A percentile compares a stretch with the other conserved stretches of the same genome.
Conservation (phyloP, 257 asterid genomes). For the Craterostigma plantagineum region DNA sequence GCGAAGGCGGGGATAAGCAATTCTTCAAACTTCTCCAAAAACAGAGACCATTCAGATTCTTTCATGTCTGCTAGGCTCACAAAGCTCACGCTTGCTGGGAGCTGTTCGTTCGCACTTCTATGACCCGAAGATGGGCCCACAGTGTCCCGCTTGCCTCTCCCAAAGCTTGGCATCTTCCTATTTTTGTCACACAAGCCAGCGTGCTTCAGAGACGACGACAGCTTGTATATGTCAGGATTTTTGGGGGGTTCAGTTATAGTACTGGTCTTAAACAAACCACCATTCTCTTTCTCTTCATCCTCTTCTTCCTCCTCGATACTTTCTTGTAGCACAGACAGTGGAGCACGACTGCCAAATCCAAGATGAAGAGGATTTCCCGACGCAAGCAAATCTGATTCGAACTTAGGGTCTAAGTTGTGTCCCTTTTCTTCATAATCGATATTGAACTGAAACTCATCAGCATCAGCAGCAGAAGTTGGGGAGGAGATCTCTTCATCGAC, state of each 20-base stretch:
- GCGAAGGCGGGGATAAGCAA: constrained; percentile 58
- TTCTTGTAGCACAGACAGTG: constrained; percentile 44
- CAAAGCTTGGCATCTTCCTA: constrained; percentile 11
- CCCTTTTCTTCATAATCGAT: constrained; percentile 54
- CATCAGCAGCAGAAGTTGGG: constrained; percentile 27
- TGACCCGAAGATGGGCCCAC: constrained; percentile 62
- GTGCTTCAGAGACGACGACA: constrained; percentile 47
- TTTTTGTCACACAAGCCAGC: constrained; percentile 48
- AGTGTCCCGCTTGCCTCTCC: constrained; percentile 6
- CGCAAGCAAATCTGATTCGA: constrained; percentile 15
- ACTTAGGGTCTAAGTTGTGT: constrained; percentile 12
- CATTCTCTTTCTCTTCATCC: constrained; percentile 21
- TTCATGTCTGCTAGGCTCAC: constrained; percentile 84
- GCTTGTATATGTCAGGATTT: constrained; percentile 21
- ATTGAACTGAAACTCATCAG: constrained; percentile 41
- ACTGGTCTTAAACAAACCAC: background rate
- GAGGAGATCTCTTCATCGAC: constrained; percentile 28
- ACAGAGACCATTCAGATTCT: constrained; percentile 70
- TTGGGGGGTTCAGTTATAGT: too few species aligned
- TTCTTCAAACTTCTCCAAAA: constrained; percentile 66
- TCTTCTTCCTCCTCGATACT: constrained; percentile 55
- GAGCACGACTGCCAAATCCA: constrained; percentile 35
- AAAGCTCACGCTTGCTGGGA: constrained; percentile 60
- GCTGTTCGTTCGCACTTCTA: constrained; percentile 94
- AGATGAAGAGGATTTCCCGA: constrained; percentile 27